Base-by-base conservation (phyloP, 2,329 filamentous ascomycete species). In the Aspergillus spinulosporus region DNA sequence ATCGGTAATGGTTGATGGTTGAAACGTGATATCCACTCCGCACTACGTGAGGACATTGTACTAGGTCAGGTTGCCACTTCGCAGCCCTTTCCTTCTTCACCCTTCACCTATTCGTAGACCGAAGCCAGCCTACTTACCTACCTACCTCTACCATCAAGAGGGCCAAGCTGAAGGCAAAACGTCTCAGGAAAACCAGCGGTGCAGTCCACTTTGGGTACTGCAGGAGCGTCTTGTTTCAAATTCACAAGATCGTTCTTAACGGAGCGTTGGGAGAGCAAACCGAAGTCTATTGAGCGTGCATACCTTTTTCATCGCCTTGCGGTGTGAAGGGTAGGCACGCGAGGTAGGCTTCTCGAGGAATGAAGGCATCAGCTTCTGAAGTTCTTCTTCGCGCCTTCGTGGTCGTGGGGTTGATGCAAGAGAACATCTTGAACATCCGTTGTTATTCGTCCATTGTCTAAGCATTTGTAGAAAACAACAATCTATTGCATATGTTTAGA, bases 251-350 rank as follows among this genome's bases (percentile, higher is more conserved):
- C 82, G 81, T 78, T 80, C 86, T 87, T 88, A 90, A 90, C 88
- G 88, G 88, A 90, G 85, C 88, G 86, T 88, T 89, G 88, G 88
- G 72, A 91, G 80, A 89, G 77, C 64, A 78, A 63, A 40, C 44
- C 6, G 58, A 57, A 57, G 49, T 58, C 57, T 63, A 57, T 63
- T 53, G 56, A 64, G 69, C 63, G 64, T 26, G 60, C 66, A 57
- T 64, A 47, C 62, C 32, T 21, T 26, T 63, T 54, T 31, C 54
- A 58, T 52, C 54, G 59, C 59, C 39, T 52, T 52, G 56, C 52
- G 54, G 58, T 51, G 47, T 44, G 50, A 56, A 49, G 21, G 51
- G 42, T 63, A 57, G 62, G 51, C 59, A 57, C 52, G 60, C 52
- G 54, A 56, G 54, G 52, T 53, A 52, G 58, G 49, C 49, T 52